Percentiles rank a stretch among this genome's conserved stretches.
Evolutionary conservation across 2,329 filamentous ascomycete species (phyloP).

Genomic region (Sphaerulina vaccinii): DNA sequence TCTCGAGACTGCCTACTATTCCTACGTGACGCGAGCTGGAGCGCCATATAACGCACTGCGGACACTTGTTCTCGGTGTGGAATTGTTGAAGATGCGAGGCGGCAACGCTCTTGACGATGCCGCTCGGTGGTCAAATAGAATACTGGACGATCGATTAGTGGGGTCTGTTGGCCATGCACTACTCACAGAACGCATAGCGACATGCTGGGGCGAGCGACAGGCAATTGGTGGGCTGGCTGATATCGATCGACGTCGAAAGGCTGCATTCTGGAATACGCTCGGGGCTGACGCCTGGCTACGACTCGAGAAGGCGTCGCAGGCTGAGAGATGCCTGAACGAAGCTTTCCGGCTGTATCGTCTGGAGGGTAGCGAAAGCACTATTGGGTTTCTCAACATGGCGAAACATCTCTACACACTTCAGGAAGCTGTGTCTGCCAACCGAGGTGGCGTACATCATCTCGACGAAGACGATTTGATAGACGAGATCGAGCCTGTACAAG

Average conservation of each 20-base stretch:
- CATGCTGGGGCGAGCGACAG: constrained; percentile 72
- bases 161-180: constrained; percentile 76
- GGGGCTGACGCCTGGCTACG: constrained; percentile 81
- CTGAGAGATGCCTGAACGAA: constrained; percentile 72
- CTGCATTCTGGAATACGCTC: constrained; percentile 83
- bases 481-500: constrained; percentile 34
- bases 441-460: constrained; percentile 39
- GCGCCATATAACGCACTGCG: constrained; percentile 78
- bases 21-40: constrained; percentile 81
- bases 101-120: constrained; percentile 81
- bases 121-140: constrained; percentile 75
- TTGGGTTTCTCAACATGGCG: constrained; percentile 53
- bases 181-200: constrained; percentile 79
- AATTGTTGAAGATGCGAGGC: constrained; percentile 78
- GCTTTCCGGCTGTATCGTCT: constrained; percentile 55
- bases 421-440: constrained; percentile 55
- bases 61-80: constrained; percentile 71
- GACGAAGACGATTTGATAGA: constrained; percentile 36
- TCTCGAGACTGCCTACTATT: constrained; percentile 88
- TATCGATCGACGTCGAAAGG: constrained; percentile 76
- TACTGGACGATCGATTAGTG: constrained; percentile 75
- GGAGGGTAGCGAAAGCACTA: constrained; percentile 24
- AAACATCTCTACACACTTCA: constrained; percentile 67
- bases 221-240: constrained; percentile 65
- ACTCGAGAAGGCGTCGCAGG: constrained; percentile 73